phyloP scores from a whole-genome alignment of 176 grass and related monocot genomes.

The Poa pratensis region DNA sequence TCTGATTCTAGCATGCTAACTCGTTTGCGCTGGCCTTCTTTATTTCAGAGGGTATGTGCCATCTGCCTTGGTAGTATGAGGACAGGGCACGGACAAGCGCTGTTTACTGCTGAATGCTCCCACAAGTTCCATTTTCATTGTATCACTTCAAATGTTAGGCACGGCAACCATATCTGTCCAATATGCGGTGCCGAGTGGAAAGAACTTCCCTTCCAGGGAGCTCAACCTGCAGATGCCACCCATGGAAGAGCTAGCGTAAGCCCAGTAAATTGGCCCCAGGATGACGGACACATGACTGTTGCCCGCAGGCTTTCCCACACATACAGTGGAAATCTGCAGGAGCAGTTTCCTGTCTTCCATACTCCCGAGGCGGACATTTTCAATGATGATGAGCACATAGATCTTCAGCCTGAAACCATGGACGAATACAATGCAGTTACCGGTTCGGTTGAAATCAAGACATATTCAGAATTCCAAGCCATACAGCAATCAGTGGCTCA shows the following conservation, averaged over 20 bases:
- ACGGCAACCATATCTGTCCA: constrained; percentile 78
- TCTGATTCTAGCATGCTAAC: constrained; percentile 33
- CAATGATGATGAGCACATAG: constrained; percentile 78
- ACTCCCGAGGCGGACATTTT: constrained; percentile 55
- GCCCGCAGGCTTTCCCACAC: constrained; percentile 49
- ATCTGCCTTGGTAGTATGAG: constrained; percentile 88
- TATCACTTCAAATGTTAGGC: too few relatives aligned
- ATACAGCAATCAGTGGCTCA: constrained; percentile 49
- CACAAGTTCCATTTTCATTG: too few relatives aligned
- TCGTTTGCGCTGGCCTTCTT: constrained; percentile 17
- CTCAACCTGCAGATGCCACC: constrained; percentile 48
- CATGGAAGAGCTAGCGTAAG: constrained; percentile 70
- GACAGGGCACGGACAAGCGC: constrained; percentile 67
- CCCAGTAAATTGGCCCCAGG: constrained; percentile 61
- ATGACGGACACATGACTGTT: constrained; percentile 54
- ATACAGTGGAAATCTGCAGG: constrained; percentile 50
- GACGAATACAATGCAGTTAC: constrained; percentile 15
- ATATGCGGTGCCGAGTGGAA: constrained; percentile 88
- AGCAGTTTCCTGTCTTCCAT: constrained; percentile 45
- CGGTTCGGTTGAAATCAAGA: constrained; percentile 66
- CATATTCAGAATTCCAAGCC: constrained; percentile 57
- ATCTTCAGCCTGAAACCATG: constrained; percentile 40
- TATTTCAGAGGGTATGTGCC: constrained; percentile 72
- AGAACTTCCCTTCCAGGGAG: constrained; percentile 63
- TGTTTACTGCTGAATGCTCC: too few relatives aligned